Evolutionary conservation across 176 grass and related monocot genomes (phyloP).

Genomic region (Triticum timopheevii): DNA sequence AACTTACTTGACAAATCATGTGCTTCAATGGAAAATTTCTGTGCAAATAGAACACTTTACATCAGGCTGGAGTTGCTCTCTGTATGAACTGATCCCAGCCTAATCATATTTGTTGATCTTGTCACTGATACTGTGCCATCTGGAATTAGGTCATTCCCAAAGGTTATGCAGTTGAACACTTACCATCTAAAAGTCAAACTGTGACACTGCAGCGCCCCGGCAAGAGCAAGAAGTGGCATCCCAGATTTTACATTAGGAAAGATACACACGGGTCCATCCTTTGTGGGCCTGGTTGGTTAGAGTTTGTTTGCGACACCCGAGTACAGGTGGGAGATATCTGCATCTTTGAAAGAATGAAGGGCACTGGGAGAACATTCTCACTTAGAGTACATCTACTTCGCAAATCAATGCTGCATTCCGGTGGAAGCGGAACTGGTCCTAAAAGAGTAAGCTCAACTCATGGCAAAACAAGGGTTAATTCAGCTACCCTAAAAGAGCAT

Average conservation of each 20-base stretch:
- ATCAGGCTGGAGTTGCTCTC: neutral
- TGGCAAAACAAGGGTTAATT: neutral
- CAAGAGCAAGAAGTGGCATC: slow-evolving; percentile 34
- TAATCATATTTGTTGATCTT: neutral
- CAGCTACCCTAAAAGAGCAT: neutral
- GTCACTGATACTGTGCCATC: neutral
- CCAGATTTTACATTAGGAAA: slow-evolving; percentile 20
- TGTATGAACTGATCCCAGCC: neutral
- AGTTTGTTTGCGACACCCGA: slow-evolving; percentile 40
- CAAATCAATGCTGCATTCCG: neutral
- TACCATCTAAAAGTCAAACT: slow-evolving; percentile 11
- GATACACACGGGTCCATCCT: neutral
- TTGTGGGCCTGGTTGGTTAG: slow-evolving; percentile 31
- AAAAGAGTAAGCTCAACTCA: neutral
- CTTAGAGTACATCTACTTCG: slow-evolving; percentile 37
- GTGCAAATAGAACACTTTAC: neutral
- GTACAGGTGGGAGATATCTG: slow-evolving; percentile 41
- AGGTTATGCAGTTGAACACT: slow-evolving; percentile 17
- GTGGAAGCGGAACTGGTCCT: neutral
- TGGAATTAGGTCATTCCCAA: slow-evolving; percentile 35
- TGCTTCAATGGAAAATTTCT: neutral
- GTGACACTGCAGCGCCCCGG: neutral
- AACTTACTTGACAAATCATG: neutral
- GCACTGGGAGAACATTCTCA: neutral
- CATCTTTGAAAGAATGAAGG: slow-evolving; percentile 28